Base-by-base conservation (phyloP, 2,329 filamentous ascomycete genomes). In the Alternaria consortialis region DNA sequence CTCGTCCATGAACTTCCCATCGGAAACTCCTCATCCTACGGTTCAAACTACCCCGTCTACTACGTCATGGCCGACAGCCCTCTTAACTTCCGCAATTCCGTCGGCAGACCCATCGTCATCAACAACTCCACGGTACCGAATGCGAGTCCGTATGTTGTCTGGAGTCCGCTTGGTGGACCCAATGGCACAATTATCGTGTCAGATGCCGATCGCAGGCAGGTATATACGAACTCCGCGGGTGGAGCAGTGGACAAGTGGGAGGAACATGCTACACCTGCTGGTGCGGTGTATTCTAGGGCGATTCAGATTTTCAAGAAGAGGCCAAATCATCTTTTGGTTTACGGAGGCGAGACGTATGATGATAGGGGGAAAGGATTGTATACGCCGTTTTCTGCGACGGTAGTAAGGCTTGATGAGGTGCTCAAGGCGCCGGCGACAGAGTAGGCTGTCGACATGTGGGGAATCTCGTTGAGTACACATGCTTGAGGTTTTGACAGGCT, bases 131-230 rank as follows among this genome's bases (percentile, higher is more conserved):
- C 62, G 9, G 66, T 60, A 12, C 67, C 69, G 5, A 70, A 69
- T 37, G 67, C 66, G 3, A 60, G 54, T 17, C 69, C 66, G 0
- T 70, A 69, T 20, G 70, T 71, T 0, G 51, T 69, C 37, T 73
- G 70, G 70, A 68, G 54, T n/a, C 66, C 70, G 5, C 9, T 66
- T 1, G 67, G 69, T 7, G 70, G 70, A 3, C 57, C 62, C 9
- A 70, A 69, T 13, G 70, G 70, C 4, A 73, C 65, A 0, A 70
- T 69, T 20, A 52, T 69, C 3, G 69, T 70, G 20, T 63, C 57
- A 11, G 67, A 70, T 53, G 65, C 67, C 13, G 63, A 69, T 44
- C 46, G 57, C 11, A 36, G 50, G 4, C 66, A 66, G 43, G 67
- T 71, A 3, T 71, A 64, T 29, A 71, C 65, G 17, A 71, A 71